Base-by-base conservation (phyloP, 1,284 basidiomycete species). In the Fomitiporia mediterranea region DNA sequence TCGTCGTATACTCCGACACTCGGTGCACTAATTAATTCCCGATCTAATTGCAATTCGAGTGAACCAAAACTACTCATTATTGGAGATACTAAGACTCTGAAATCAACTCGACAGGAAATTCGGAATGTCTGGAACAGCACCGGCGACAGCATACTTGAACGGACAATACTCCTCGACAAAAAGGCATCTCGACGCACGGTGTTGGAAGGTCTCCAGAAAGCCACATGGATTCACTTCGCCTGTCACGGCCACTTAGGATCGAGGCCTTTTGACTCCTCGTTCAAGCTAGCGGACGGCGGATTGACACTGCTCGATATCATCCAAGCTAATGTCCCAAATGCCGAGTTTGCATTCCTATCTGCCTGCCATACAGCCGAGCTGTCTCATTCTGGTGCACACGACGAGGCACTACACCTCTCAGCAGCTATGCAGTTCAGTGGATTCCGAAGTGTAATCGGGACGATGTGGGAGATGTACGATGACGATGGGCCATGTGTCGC, bases 1-100 rank as follows among this genome's bases (percentile, higher is more conserved):
- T 71, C 69, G 5, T 77, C 74, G 4, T 76, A 76, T 55, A 72
- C 68, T 0, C 69, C 69, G 0, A 71, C 69, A 0, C 62, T 77
- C 5, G 62, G 67, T 3, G 61, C 71, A 0, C 61, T 76, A 23
- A 62, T 70, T 46, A 62, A 53, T 13, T 55, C 64, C 38, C 1
- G 30, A 38, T 51, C 17, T 51, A 2, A 17, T 37, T 9, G 11
- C 35, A 9, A 37, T 11, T 9, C 11, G 11, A n/a, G 35, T 11
- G 35, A 4, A 11, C 11, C 11, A 37, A 37, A 4, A n/a, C 11
- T 37, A n/a, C 35, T 37, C n/a, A 11, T 37, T 4, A n/a, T 37
- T 37, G 35, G 35, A 11, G 35, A 37, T 37, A 37, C 35, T 37
- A 37, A n/a, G 35, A n/a, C n/a, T n/a, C 35, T 37, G 11, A 9